phyloP scores from a whole-genome alignment of 2,329 filamentous ascomycete species.

The Diaporthe vaccinii region DNA sequence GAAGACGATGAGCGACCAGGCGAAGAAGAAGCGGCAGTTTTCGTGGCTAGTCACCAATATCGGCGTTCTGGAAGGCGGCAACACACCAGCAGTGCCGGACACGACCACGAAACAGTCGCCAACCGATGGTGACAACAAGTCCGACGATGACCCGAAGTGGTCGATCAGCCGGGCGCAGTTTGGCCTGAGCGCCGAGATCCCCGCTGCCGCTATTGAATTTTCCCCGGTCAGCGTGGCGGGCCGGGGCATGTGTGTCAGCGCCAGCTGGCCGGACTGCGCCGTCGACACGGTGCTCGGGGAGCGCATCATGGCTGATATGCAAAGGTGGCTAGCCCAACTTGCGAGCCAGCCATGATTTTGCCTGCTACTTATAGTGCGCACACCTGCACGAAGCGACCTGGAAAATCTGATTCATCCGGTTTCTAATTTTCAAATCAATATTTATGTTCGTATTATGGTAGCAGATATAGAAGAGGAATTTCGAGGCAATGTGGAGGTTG shows the following conservation, averaged over 20 bases:
- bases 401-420: too few species aligned
- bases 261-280: slow-evolving; percentile 38
- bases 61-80: slow-evolving; percentile 50
- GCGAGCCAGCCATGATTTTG: slow-evolving; percentile 27
- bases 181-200: slow-evolving; percentile 49
- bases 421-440: too few species aligned
- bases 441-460: too few species aligned
- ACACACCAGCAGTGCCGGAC: not conserved
- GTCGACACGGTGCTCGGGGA: slow-evolving; percentile 29
- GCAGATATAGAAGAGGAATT: too few species aligned
- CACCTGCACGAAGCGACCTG: too few species aligned
- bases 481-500: too few species aligned
- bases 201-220: slow-evolving; percentile 48
- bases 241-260: slow-evolving; percentile 35
- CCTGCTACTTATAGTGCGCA: not conserved
- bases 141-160: slow-evolving; percentile 42
- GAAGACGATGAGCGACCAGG: slow-evolving; percentile 46
- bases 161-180: slow-evolving; percentile 48
- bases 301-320: slow-evolving; percentile 37
- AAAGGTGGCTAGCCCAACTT: slow-evolving; percentile 37
- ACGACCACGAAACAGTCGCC: not conserved
- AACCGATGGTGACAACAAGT: not conserved
- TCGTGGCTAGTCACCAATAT: slow-evolving; percentile 54
- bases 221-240: slow-evolving; percentile 47
- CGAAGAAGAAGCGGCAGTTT: slow-evolving; percentile 48